Conservation (phyloP, 345 rosid genomes). For the Lepidium aucheri region DNA sequence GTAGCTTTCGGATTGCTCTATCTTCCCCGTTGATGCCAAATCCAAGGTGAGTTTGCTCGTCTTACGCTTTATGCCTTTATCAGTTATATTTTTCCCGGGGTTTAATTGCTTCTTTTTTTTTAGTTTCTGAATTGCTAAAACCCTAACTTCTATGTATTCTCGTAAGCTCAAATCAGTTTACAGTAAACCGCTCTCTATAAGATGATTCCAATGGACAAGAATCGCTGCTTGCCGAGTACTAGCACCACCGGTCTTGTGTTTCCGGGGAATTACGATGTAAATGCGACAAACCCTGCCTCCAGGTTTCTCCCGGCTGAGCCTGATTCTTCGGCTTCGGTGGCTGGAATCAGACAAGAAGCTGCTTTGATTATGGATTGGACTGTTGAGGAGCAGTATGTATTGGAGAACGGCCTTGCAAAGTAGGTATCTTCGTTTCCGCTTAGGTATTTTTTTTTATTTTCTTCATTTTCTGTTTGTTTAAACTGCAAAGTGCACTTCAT, state of each 20-base stretch:
- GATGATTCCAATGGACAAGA: constrained; percentile 23
- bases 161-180: constrained; percentile 6
- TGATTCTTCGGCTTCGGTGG: neutral
- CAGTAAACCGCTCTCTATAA: neutral
- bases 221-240: constrained; percentile 2
- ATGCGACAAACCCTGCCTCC: neutral
- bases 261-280: constrained; percentile 1
- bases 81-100: neutral
- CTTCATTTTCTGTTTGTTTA: neutral
- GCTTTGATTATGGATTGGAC: constrained; percentile 81
- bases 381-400: constrained; percentile 54
- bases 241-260: constrained; percentile 19
- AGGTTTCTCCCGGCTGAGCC: neutral
- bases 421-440: constrained; percentile 28
- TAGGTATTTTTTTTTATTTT: neutral
- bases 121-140: neutral
- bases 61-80: neutral
- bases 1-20: neutral
- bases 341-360: constrained; percentile 32
- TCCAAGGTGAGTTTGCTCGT: neutral
- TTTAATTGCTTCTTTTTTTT: neutral
- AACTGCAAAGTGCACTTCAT: neutral
- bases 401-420: constrained; percentile 79
- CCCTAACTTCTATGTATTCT: neutral
- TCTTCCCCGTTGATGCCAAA: neutral